A percentile compares a stretch with the other conserved stretches of the same genome.
Conservation (phyloP, 768 basidiomycete genomes). For the Rhodotorula paludigena region DNA sequence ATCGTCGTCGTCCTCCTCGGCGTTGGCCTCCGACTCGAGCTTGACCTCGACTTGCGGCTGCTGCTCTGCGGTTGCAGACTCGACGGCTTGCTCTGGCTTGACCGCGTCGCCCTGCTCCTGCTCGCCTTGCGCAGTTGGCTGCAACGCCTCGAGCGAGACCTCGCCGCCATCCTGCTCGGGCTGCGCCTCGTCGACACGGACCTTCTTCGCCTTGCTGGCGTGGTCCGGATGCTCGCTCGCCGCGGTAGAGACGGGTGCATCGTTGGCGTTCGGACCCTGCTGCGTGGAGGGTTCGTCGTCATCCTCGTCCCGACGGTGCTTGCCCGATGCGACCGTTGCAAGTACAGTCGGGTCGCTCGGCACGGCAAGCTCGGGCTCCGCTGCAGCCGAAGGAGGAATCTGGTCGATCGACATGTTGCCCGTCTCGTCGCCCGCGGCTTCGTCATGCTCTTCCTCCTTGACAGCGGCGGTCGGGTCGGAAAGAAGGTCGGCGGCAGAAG, state of each 20-base stretch:
- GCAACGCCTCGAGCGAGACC: not conserved
- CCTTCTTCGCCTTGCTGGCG: constrained; percentile 31
- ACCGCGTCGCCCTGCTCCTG: not conserved
- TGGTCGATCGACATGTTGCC: constrained; percentile 37
- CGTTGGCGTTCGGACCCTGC: constrained; percentile 36
- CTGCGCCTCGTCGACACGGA: constrained; percentile 12
- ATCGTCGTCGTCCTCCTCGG: not conserved
- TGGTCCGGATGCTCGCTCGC: constrained; percentile 6
- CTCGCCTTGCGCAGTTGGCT: not conserved
- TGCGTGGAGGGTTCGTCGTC: not conserved
- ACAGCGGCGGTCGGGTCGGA: not conserved
- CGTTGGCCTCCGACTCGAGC: constrained; percentile 29
- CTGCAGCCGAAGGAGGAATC: constrained; percentile 3
- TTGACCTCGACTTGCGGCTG: constrained; percentile 7
- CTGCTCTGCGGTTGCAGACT: not conserved
- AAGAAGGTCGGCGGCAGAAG: not conserved
- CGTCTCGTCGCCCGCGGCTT: not conserved
- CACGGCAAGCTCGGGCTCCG: constrained; percentile 4
- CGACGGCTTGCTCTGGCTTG: not conserved
- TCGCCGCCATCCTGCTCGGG: not conserved
- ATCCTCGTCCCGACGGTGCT: constrained; percentile 30
- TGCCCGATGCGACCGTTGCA: not conserved
- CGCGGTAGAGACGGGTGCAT: constrained; percentile 9
- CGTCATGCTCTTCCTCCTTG: constrained; percentile 7
- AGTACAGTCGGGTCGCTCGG: not conserved